These are phyloP conservation scores for Tolypocladium paradoxum DNA, from an alignment of 2,329 filamentous ascomycete genomes.

Conservation along the genomic window DNA sequence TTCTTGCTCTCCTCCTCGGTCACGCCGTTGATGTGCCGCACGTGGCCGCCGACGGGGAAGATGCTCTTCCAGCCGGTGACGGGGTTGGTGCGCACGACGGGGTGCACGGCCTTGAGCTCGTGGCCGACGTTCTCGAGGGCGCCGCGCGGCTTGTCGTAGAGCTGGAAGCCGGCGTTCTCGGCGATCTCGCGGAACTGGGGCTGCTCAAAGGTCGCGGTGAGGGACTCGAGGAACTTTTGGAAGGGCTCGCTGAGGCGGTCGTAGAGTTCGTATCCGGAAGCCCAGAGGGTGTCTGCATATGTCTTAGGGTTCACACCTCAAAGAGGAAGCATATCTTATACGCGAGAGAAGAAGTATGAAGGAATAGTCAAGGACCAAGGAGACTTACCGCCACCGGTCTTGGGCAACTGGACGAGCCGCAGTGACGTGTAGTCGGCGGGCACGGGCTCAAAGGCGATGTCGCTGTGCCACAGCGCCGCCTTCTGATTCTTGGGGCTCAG, in stretches of 20 bases:
- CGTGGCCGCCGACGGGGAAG: slow-evolving; percentile 41
- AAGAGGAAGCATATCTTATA: background rate
- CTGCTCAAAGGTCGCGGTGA: slow-evolving; percentile 45
- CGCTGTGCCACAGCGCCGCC: slow-evolving; percentile 45
- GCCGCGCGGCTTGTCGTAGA: slow-evolving; percentile 35
- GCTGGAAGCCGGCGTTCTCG: slow-evolving; percentile 28
- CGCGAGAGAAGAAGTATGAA: too few relatives aligned
- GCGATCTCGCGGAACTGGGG: slow-evolving; percentile 40
- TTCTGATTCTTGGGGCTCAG: slow-evolving; percentile 31
- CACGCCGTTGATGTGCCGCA: slow-evolving; percentile 38
- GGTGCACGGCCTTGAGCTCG: slow-evolving; percentile 38
- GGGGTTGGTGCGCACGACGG: slow-evolving; percentile 45
- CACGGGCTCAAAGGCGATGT: slow-evolving; percentile 54
- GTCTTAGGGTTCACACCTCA: background rate
- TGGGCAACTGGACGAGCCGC: slow-evolving; percentile 40
- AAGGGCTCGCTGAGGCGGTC: slow-evolving; percentile 48
- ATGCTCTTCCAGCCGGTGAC: slow-evolving; percentile 48
- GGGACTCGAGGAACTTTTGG: slow-evolving; percentile 44
- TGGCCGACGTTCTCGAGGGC: slow-evolving; percentile 39
- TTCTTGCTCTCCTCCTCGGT: slow-evolving; percentile 33
- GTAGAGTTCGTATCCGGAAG: slow-evolving; percentile 56
- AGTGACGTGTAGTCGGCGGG: slow-evolving; percentile 54
- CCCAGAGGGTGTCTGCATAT: slow-evolving; percentile 49
- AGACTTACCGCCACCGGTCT: slow-evolving; percentile 38
- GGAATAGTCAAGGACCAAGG: background rate